Evolutionary conservation across 352 stramenopile genomes (phyloP).

Genomic region (Globisporangium splendens): DNA sequence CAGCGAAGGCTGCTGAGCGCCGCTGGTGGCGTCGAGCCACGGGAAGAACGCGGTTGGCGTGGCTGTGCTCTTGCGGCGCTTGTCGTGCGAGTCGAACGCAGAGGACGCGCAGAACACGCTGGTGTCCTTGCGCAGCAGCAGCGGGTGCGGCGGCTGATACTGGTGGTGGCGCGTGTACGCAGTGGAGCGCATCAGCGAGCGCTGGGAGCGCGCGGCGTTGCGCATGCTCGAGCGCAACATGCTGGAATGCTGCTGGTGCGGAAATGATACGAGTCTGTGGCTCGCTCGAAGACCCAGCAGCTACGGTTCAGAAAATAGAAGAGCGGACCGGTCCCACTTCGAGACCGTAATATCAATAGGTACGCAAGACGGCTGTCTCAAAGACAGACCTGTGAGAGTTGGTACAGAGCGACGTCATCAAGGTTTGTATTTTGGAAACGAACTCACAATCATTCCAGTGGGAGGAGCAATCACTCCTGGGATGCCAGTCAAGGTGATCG

Average conservation of each 20-base stretch:
- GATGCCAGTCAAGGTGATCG: background rate
- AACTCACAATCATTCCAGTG: background rate
- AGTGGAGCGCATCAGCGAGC: conserved; percentile 19
- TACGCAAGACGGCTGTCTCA: background rate
- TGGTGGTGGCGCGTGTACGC: background rate
- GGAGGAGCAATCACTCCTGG: too few species aligned
- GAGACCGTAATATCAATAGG: background rate
- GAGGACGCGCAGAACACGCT: conserved; percentile 19
- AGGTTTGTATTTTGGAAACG: background rate
- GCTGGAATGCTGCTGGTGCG: background rate
- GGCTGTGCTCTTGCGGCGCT: conserved; percentile 9
- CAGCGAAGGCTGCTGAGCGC: background rate
- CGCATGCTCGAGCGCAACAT: conserved; percentile 49
- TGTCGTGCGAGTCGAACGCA: conserved; percentile 10
- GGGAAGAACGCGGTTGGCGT: conserved; percentile 2
- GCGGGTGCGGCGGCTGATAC: conserved; percentile 5
- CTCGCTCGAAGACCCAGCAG: background rate
- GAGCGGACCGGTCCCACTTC: background rate
- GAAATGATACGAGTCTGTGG: background rate
- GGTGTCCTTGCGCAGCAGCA: conserved; percentile 17
- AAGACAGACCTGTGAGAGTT: background rate
- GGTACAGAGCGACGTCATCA: background rate
- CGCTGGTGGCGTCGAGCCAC: background rate
- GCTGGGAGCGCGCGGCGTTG: conserved; percentile 32
- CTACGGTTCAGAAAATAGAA: background rate